phyloP scores from a whole-genome alignment of 345 rosid species.

The Euphorbia peplus region DNA sequence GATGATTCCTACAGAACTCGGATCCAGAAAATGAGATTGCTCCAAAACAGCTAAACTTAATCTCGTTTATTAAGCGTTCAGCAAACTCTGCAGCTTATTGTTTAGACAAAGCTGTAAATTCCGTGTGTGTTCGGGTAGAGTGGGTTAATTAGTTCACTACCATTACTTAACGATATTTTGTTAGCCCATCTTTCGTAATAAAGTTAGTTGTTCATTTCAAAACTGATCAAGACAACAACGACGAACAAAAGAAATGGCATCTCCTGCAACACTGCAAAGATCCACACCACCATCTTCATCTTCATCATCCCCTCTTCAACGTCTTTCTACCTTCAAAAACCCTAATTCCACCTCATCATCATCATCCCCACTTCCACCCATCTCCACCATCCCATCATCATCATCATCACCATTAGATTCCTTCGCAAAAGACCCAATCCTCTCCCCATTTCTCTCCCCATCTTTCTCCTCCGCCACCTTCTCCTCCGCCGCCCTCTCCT shows the following conservation, averaged over 20 bases:
- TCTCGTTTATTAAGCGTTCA: no score
- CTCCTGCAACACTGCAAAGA: constrained; percentile 46
- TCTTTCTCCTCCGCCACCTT: constrained; percentile 86
- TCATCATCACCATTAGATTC: constrained; percentile 57
- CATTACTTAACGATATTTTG: no score
- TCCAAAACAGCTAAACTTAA: no score
- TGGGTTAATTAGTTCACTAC: no score
- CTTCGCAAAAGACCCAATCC: constrained; percentile 66
- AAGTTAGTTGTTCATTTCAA: no score
- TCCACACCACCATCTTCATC: constrained; percentile 39
- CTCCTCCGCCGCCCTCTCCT: constrained; percentile 92
- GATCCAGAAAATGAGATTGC: no score
- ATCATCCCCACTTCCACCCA: constrained; percentile 33
- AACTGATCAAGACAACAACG: not conserved
- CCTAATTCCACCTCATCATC: constrained; percentile 32
- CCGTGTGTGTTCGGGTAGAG: no score
- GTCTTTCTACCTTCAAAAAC: constrained; percentile 63
- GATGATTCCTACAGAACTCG: no score
- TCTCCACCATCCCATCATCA: constrained; percentile 31
- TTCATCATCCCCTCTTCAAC: constrained; percentile 59
- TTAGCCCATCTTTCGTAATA: no score
- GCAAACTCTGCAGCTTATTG: no score
- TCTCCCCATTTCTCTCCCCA: constrained; percentile 79
- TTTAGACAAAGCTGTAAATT: no score
- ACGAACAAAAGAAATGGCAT: constrained; percentile 40